Evolutionary conservation across 805 yeast genomes (phyloP).

Genomic region (Candida dajiaensis): DNA sequence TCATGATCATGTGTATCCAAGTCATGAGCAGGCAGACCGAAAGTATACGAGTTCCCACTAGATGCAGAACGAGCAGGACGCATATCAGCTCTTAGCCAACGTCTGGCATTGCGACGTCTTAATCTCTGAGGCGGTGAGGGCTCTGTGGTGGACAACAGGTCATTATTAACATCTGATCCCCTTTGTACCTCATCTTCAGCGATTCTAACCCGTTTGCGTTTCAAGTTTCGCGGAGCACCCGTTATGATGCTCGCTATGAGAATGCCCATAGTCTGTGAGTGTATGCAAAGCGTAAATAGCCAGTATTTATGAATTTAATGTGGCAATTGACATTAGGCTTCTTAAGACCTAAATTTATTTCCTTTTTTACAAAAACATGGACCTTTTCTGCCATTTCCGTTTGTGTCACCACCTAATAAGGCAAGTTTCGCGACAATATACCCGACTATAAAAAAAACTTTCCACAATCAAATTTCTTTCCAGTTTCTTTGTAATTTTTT

Average conservation of each 20-base stretch:
- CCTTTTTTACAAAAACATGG: not conserved
- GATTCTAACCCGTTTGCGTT: not conserved
- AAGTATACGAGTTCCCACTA: not conserved
- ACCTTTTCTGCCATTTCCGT: not conserved
- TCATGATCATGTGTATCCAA: not conserved
- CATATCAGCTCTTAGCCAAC: constrained; percentile 4
- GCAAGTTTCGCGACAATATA: not conserved
- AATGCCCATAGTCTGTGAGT: not conserved
- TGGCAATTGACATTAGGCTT: too few relatives aligned
- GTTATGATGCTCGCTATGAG: not conserved
- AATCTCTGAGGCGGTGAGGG: constrained; percentile 1
- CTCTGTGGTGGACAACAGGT: not conserved
- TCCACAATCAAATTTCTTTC: not conserved
- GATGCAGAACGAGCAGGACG: not conserved
- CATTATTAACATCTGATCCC: not conserved
- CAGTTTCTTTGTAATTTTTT: constrained; percentile 5
- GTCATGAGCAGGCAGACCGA: not conserved
- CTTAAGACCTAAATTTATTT: not conserved
- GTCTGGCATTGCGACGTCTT: constrained; percentile 7
- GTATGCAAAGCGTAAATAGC: not conserved
- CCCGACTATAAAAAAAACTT: not conserved
- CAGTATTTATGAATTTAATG: not conserved
- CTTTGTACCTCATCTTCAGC: not conserved
- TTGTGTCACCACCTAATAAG: not conserved
- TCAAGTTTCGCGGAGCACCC: not conserved